Base-by-base conservation (phyloP, 2,329 filamentous ascomycete genomes). In the Anisogramma anomala region DNA sequence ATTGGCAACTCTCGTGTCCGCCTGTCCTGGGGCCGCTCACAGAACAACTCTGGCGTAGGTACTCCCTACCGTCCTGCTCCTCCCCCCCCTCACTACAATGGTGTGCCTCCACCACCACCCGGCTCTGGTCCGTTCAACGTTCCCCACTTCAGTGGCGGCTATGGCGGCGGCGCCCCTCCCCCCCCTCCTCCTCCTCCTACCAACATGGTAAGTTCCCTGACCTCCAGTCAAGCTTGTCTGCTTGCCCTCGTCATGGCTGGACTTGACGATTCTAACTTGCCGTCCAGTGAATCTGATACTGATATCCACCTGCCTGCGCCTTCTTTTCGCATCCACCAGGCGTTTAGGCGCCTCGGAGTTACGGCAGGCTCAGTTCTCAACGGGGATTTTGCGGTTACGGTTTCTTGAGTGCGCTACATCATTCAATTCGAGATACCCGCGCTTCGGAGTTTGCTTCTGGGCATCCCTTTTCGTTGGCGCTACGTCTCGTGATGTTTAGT, bases 41-140 rank as follows among this genome's bases (percentile, higher is more conserved):
- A 98, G 73, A 98, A 96, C 78, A 98, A 98, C 73, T 96, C 89
- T 48, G 91, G 91, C 43, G 91, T 94, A 46, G 91, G 91, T 51
- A 96, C 91, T 52, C 91, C 91, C 45, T 96, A 98, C 68, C 84
- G 91, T 50, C 91, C 91, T 48, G 91, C 91, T 37, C 91, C 91
- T 42, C 69, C 69, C 34, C 70, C 70, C 31, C 70, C 70, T 45
- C 70, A 73, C 57, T 74, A 72, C 60, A 63, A 63, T 43, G 50
- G 53, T 30, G 52, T 46, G 40, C 62, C 56, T 36, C 65, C 66
- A 6, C 22, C 22, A 6, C 22, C n/a, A n/a, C n/a, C n/a, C n/a
- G n/a, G n/a, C n/a, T n/a, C 22, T 50, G 65, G 63, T 37, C 61
- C 60, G 39, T 67, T 66, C 42, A 67, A 64, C 15, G 64, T 65